phyloP scores from a whole-genome alignment of 768 basidiomycete species.

The Mycena albidolilacea region DNA sequence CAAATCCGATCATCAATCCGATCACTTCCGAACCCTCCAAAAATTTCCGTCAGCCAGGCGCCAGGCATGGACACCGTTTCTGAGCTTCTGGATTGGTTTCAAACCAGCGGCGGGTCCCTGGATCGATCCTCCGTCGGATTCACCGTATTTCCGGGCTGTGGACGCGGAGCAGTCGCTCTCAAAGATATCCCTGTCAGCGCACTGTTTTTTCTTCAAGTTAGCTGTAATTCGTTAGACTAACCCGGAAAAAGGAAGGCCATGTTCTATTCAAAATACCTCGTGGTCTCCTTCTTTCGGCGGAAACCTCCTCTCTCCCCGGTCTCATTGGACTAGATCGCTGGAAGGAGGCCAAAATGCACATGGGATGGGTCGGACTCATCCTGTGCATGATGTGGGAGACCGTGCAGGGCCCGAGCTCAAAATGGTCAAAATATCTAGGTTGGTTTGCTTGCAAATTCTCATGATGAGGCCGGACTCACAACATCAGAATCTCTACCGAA shows the following conservation, averaged over 20 bases:
- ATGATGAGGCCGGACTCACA: not conserved
- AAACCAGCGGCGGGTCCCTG: slow-evolving; percentile 62
- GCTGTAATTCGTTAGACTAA: not conserved
- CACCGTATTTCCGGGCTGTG: slow-evolving; percentile 65
- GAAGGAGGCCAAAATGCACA: slow-evolving; percentile 69
- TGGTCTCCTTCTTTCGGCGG: slow-evolving; percentile 80
- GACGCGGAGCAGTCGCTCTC: slow-evolving; percentile 83
- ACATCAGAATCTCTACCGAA: slow-evolving; percentile 74
- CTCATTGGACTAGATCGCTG: slow-evolving; percentile 76
- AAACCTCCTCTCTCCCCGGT: slow-evolving; percentile 77
- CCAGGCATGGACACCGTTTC: slow-evolving; percentile 34
- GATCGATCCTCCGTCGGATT: slow-evolving; percentile 65
- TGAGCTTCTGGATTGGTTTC: slow-evolving; percentile 73
- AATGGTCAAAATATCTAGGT: slow-evolving; percentile 85
- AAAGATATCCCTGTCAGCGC: slow-evolving; percentile 76
- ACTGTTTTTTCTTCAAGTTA: not conserved
- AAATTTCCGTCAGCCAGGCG: not conserved
- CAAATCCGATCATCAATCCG: not conserved
- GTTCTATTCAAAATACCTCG: slow-evolving; percentile 89
- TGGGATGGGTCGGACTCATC: slow-evolving; percentile 91
- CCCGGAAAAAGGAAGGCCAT: slow-evolving; percentile 72
- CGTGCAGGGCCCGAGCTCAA: slow-evolving; percentile 70
- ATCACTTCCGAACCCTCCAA: not conserved
- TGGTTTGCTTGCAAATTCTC: slow-evolving; percentile 41
- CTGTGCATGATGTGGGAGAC: slow-evolving; percentile 98